Evolutionary conservation across 306 rosid genomes (phyloP).

Genomic region (Quercus berberidifolia): DNA sequence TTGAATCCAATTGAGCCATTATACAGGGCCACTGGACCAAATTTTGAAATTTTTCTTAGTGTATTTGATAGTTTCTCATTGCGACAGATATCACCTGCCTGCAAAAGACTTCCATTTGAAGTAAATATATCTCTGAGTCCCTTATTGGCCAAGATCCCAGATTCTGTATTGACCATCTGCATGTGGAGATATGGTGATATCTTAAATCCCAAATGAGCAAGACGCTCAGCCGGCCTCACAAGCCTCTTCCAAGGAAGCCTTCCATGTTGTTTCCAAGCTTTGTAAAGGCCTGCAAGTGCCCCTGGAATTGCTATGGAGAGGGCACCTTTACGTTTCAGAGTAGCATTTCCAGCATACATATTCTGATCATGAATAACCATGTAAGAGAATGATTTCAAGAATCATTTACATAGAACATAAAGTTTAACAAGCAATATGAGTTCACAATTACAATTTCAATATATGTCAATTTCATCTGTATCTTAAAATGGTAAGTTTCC

Average conservation of each 20-base stretch:
- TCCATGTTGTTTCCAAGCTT: conserved; percentile 69
- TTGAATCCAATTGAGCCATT: conserved; percentile 56
- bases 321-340: conserved; percentile 51
- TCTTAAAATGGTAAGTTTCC: background rate
- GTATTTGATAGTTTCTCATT: conserved; percentile 60
- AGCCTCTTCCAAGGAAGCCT: conserved; percentile 76
- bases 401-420: background rate
- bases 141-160: conserved; percentile 42
- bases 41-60: conserved; percentile 38
- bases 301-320: conserved; percentile 77
- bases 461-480: background rate
- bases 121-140: conserved; percentile 66
- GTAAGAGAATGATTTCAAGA: background rate
- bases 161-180: conserved; percentile 50
- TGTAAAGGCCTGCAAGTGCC: conserved; percentile 72
- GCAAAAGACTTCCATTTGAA: conserved; percentile 60
- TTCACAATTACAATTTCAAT: background rate
- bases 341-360: conserved; percentile 60
- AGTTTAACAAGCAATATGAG: background rate
- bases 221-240: conserved; percentile 61
- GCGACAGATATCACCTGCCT: conserved; percentile 41
- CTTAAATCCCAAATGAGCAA: conserved; percentile 64
- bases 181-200: conserved; percentile 59
- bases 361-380: conserved; percentile 33
- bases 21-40: conserved; percentile 56